Evolutionary conservation across 495 filamentous ascomycete species (phyloP).

Genomic region (Ascobolus immersus): DNA sequence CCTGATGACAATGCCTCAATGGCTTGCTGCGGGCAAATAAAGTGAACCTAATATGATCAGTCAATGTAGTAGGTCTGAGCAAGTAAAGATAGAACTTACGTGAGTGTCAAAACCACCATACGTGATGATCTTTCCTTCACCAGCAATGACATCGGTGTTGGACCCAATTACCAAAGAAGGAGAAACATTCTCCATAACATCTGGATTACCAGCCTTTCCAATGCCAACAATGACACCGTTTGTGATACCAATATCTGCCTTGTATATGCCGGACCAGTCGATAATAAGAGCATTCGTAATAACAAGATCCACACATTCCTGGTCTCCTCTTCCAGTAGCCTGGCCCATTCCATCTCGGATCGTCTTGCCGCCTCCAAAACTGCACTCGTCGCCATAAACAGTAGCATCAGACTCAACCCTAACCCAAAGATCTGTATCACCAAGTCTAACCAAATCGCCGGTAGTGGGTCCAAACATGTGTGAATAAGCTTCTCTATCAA

Average conservation of each 20-base stretch:
- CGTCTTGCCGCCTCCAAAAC: conserved; percentile 88
- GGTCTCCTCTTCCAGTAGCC: conserved; percentile 45
- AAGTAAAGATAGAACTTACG: conserved; percentile 3
- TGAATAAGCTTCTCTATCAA: conserved; percentile 55
- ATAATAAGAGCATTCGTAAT: conserved; percentile 83
- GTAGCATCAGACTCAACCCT: conserved; percentile 74
- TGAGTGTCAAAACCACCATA: conserved; percentile 82
- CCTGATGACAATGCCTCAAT: conserved; percentile 67
- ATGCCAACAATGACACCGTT: conserved; percentile 70
- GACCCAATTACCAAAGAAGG: conserved; percentile 58
- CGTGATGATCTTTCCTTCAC: conserved; percentile 77
- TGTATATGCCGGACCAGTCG: conserved; percentile 83
- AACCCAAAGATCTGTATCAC: conserved; percentile 73
- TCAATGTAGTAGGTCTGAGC: background rate
- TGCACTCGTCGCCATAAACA: conserved; percentile 76
- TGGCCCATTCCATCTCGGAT: conserved; percentile 93
- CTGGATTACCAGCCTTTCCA: conserved; percentile 89
- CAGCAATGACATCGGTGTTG: conserved; percentile 89
- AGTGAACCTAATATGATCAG: conserved; percentile 35
- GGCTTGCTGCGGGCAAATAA: conserved; percentile 89
- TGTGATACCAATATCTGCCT: conserved; percentile 91
- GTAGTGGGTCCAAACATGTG: conserved; percentile 84
- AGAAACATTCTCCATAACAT: conserved; percentile 79
- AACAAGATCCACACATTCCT: conserved; percentile 56
- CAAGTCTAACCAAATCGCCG: conserved; percentile 60